Percentiles rank a stretch among this genome's conserved stretches.
These are phyloP conservation scores for Ganoderma lucidum DNA, from an alignment of 1,284 basidiomycete genomes.

Conservation along the genomic window DNA sequence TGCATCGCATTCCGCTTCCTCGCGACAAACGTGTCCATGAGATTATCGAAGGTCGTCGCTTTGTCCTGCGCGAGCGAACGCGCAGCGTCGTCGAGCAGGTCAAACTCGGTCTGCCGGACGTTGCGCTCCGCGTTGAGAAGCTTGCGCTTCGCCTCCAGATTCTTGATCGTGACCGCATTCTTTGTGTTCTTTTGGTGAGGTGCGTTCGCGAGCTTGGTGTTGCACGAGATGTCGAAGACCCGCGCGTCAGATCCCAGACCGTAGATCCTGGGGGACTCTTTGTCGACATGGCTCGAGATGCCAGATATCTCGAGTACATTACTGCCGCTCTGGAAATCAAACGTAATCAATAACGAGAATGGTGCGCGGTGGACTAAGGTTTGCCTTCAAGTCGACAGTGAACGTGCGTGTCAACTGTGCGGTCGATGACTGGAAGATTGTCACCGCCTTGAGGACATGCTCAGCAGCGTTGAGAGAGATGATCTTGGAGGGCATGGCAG, in stretches of 20 bases:
- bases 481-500: conserved; percentile 12
- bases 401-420: conserved; percentile 47
- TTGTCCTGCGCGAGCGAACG: conserved; percentile 44
- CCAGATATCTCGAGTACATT: conserved; percentile 56
- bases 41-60: conserved; percentile 43
- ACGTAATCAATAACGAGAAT: background rate
- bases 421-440: conserved; percentile 46
- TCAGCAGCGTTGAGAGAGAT: conserved; percentile 35
- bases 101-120: conserved; percentile 48
- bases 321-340: conserved; percentile 50
- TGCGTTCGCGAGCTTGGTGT: conserved; percentile 30
- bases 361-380: background rate
- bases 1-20: conserved; percentile 47
- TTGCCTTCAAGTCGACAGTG: conserved; percentile 42
- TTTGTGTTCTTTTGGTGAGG: conserved; percentile 28
- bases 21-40: conserved; percentile 52
- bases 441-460: conserved; percentile 45
- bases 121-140: conserved; percentile 48
- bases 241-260: conserved; percentile 51
- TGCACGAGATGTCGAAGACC: conserved; percentile 58
- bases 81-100: conserved; percentile 53
- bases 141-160: conserved; percentile 44
- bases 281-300: conserved; percentile 56
- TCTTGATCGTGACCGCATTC: conserved; percentile 41
- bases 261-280: conserved; percentile 57